Base-by-base conservation (phyloP, 139 green algal genomes). In the Micractinium conductrix region DNA sequence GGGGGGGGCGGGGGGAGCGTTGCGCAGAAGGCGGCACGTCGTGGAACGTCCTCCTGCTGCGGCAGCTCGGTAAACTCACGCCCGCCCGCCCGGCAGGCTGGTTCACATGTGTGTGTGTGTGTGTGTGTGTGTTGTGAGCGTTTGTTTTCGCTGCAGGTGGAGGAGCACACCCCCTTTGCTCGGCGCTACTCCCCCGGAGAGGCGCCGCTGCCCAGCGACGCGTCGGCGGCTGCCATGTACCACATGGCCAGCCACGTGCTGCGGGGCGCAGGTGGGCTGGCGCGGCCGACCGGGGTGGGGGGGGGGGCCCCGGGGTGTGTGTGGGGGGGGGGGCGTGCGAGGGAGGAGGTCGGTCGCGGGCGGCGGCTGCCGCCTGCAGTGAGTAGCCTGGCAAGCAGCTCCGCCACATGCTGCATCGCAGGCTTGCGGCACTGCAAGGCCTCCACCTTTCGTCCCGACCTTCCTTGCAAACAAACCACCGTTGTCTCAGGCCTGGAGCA, bases 101-200 rank as follows among this genome's bases (percentile, higher is more conserved):
- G n/a, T n/a, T n/a, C n/a, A n/a, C n/a, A n/a, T n/a, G n/a, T n/a
- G n/a, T n/a, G n/a, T n/a, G n/a, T n/a, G n/a, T n/a, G n/a, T n/a
- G n/a, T n/a, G n/a, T n/a, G n/a, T n/a, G n/a, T n/a, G n/a, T n/a
- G n/a, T n/a, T n/a, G n/a, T n/a, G n/a, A n/a, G n/a, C n/a, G n/a
- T n/a, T n/a, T n/a, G n/a, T n/a, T n/a, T n/a, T n/a, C n/a, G n/a
- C n/a, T n/a, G 24, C 86, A 97, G 93, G 91, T 99, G 16, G 96
- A 99, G 89, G 90, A 96, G 42, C 88, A 90, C 58, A 99, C 97
- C 1, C 93, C 95, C 0, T 99, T 99, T 93, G 95, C 87, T 0
- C 78, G 91, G 35, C 94, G 90, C 91, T 98, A 97, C 84, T 48
- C 62, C 0, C 84, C 88, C 8, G 95, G 95, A 0, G 38, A 80